A percentile compares a stretch with the other conserved stretches of the same genome.
Evolutionary conservation across 352 stramenopile species (phyloP).

Genomic region (Phytophthora melonis): DNA sequence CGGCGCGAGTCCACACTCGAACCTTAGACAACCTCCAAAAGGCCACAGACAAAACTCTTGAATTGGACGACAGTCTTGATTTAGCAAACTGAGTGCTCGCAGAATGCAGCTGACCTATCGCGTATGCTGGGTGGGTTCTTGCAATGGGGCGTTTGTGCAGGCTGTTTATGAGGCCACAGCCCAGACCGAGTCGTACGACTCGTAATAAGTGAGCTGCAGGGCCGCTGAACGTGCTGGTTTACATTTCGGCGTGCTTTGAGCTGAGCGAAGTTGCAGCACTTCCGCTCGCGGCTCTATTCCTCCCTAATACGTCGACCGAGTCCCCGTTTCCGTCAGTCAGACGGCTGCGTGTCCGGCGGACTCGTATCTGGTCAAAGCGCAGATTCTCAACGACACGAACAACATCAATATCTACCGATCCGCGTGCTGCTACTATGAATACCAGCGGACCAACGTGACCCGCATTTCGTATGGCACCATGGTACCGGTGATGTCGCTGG

Average conservation of each 20-base stretch:
- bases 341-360: too few relatives aligned
- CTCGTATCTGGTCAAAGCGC: too few relatives aligned
- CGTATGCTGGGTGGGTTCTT: not conserved
- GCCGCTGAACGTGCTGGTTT: not conserved
- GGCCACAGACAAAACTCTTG: not conserved
- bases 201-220: constrained; percentile 7
- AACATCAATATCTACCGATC: too few relatives aligned
- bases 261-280: not conserved
- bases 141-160: not conserved
- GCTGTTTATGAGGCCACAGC: not conserved
- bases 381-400: too few relatives aligned
- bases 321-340: not conserved
- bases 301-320: not conserved
- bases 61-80: not conserved
- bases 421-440: too few relatives aligned
- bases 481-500: too few relatives aligned
- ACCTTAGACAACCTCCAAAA: too few relatives aligned
- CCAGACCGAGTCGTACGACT: not conserved
- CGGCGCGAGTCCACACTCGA: too few relatives aligned
- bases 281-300: constrained; percentile 1
- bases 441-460: too few relatives aligned
- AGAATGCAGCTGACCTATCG: not conserved
- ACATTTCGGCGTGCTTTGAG: constrained; percentile 2
- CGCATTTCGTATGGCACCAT: too few relatives aligned
- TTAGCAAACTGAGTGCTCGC: not conserved